phyloP scores from a whole-genome alignment of 2,329 filamentous ascomycete species.

The Myriosclerotinia curreyana region DNA sequence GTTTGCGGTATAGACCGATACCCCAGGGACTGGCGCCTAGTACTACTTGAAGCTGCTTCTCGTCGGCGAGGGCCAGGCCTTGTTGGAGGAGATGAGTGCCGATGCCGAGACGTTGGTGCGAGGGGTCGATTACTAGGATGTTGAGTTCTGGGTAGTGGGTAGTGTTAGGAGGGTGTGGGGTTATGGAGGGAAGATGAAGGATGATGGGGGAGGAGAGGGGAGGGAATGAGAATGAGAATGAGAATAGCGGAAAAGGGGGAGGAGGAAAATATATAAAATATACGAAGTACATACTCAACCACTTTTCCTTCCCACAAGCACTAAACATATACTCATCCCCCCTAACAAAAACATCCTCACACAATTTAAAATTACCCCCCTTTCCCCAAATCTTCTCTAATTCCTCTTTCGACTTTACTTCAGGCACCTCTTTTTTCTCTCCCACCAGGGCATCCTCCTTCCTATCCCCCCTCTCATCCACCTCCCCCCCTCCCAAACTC shows the following conservation, averaged over 20 bases:
- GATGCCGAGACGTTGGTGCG: constrained; percentile 32
- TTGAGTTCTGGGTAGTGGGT: constrained; percentile 29
- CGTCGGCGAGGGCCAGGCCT: constrained; percentile 29
- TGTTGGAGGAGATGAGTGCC: constrained; percentile 30
- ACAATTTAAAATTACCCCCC: constrained; percentile 32
- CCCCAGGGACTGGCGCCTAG: constrained; percentile 34
- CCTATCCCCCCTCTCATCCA: not conserved
- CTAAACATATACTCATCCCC: constrained; percentile 31
- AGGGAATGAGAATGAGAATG: too few relatives aligned
- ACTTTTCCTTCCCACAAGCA: constrained; percentile 26
- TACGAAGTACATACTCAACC: constrained; percentile 35
- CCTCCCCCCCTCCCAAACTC: constrained; percentile 21
- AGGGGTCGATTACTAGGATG: constrained; percentile 28
- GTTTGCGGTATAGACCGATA: constrained; percentile 31
- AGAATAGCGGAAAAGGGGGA: not conserved
- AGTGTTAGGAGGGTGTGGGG: not conserved
- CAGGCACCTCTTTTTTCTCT: constrained; percentile 8
- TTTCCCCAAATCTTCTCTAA: constrained; percentile 24
- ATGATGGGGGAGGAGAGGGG: not conserved
- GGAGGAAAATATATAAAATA: too few relatives aligned
- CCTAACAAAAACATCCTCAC: constrained; percentile 30
- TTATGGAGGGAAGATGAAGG: too few relatives aligned
- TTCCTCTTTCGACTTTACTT: constrained; percentile 1
- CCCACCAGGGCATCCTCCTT: constrained; percentile 5
- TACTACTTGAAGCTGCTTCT: constrained; percentile 29